Evolutionary conservation across 768 basidiomycete species (phyloP), one percentile per base, ranked within the genome.

Genomic region (Imleria badia): DNA sequence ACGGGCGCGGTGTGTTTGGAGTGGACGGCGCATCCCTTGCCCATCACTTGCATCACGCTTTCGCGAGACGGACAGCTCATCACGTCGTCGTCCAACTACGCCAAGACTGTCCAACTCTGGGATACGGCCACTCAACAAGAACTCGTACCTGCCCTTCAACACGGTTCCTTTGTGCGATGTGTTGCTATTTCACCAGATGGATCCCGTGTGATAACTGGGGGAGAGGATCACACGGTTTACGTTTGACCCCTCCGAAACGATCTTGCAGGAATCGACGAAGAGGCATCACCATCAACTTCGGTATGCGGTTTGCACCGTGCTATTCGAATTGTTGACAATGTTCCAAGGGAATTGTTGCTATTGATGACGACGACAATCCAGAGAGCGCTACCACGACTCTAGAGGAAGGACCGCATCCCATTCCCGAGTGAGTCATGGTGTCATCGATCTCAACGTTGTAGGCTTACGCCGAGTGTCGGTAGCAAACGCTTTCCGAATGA

Each of bases 101-200:
- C 55, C 33, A 45, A 35, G 19, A 62, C 61, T 0, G 53, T 60
- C 29, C 58, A 52, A 15, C 4, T 60, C 26, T 66, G 61, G 64
- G 42, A 31, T 19, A 56, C 36, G 8, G 31, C 14, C 5, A 56
- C 58, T 6, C 49, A 20, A 11, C 19, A 50, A n/a, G 49, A 47
- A 20, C 26, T n/a, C n/a, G 15, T 40, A 3, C 38, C 54, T 33
- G 22, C 39, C 30, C 49, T 59, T 14, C n/a, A 40, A 4, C 54
- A 59, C 23, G 4, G 3, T 4, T 15, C 34, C 15, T 31, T 3
- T 14, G 39, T 55, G 19, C 29, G 19, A 34, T 45, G 35, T 12
- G 13, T 34, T 38, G 52, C 57, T 1, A 12, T 58, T 29, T 55
- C 57, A 7, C 41, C 35, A 3, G 38, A 55, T 41, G 45, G 45